Percentiles rank a stretch among this genome's conserved stretches.
These are phyloP conservation scores for Penicillium fimorum DNA, from an alignment of 495 filamentous ascomycete species.

Conservation along the genomic window DNA sequence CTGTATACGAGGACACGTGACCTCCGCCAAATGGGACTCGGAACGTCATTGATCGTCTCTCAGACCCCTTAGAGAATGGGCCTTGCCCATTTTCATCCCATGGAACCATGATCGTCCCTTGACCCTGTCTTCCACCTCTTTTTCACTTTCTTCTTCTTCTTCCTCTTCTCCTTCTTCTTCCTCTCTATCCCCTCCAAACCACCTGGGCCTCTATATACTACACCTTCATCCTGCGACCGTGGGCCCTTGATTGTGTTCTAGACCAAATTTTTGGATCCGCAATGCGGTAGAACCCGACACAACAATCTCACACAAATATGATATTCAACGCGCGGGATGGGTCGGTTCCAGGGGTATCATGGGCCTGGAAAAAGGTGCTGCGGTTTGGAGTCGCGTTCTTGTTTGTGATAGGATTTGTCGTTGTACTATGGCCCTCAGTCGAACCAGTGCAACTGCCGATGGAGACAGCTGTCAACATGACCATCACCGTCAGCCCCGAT, in stretches of 20 bases:
- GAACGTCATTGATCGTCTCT: constrained; percentile 11
- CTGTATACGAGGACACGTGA: constrained; percentile 5
- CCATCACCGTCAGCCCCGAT: constrained; percentile 36
- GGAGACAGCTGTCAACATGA: constrained; percentile 34
- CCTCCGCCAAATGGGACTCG: not conserved
- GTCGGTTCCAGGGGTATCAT: constrained; percentile 30
- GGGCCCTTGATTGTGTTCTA: constrained; percentile 5
- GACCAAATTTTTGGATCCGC: constrained; percentile 17
- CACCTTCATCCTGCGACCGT: constrained; percentile 3
- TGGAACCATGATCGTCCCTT: constrained; percentile 25
- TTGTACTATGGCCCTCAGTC: constrained; percentile 32
- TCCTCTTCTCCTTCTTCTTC: constrained; percentile 4
- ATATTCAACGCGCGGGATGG: constrained; percentile 29
- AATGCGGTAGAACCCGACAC: constrained; percentile 22
- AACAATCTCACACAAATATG: constrained; percentile 21
- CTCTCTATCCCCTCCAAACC: not conserved
- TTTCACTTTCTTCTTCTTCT: not conserved
- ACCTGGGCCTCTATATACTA: not conserved
- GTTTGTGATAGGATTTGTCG: constrained; percentile 20
- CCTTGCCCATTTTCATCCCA: constrained; percentile 13
- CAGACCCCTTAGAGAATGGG: constrained; percentile 11
- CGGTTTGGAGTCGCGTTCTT: constrained; percentile 26
- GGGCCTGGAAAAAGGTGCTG: constrained; percentile 38
- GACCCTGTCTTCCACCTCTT: constrained; percentile 11
- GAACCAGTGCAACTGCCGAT: constrained; percentile 16